Percentiles rank a stretch among this genome's conserved stretches.
phyloP scores from a whole-genome alignment of 345 rosid genomes.

The Aquilaria malaccensis region DNA sequence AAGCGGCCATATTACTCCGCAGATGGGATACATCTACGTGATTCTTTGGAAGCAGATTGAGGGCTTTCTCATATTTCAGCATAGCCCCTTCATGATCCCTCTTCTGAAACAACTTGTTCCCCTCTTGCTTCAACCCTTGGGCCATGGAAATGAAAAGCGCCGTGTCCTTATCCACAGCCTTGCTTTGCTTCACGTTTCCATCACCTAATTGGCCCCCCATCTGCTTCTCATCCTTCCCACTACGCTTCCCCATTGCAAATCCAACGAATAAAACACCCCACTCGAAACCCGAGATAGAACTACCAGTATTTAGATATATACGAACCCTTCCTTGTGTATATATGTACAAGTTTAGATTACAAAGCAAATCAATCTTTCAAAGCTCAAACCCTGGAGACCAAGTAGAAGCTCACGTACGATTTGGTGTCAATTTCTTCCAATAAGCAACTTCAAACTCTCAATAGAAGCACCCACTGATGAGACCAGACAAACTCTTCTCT shows the following conservation, averaged over 20 bases:
- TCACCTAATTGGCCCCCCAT: slow-evolving; percentile 27
- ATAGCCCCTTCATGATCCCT: slow-evolving; percentile 69
- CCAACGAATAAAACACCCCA: slow-evolving; percentile 10
- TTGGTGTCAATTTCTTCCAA: slow-evolving; percentile 14
- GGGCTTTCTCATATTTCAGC: slow-evolving; percentile 71
- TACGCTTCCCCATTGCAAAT: slow-evolving; percentile 40
- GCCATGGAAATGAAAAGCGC: slow-evolving; percentile 47
- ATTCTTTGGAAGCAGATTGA: slow-evolving; percentile 65
- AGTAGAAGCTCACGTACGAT: slow-evolving; percentile 10
- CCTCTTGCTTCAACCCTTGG: slow-evolving; percentile 73
- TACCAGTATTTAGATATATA: slow-evolving; percentile 9
- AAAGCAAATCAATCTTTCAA: slow-evolving; percentile 8
- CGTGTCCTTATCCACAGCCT: slow-evolving; percentile 41
- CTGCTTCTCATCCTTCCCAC: slow-evolving; percentile 38
- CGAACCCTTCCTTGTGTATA: slow-evolving; percentile 7
- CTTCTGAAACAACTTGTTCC: slow-evolving; percentile 74
- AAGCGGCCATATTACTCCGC: slow-evolving; percentile 74
- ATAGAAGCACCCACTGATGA: slow-evolving; percentile 2
- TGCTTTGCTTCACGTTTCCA: slow-evolving; percentile 32
- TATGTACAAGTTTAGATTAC: slow-evolving; percentile 9
- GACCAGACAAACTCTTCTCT: slow-evolving; percentile 11
- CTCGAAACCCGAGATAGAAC: slow-evolving; percentile 3
- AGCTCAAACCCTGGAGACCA: slow-evolving; percentile 12
- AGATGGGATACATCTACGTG: slow-evolving; percentile 61
- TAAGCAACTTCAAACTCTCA: slow-evolving; percentile 16